phyloP scores from a whole-genome alignment of 441 rosid species.

The Arabidopsis lyrata region DNA sequence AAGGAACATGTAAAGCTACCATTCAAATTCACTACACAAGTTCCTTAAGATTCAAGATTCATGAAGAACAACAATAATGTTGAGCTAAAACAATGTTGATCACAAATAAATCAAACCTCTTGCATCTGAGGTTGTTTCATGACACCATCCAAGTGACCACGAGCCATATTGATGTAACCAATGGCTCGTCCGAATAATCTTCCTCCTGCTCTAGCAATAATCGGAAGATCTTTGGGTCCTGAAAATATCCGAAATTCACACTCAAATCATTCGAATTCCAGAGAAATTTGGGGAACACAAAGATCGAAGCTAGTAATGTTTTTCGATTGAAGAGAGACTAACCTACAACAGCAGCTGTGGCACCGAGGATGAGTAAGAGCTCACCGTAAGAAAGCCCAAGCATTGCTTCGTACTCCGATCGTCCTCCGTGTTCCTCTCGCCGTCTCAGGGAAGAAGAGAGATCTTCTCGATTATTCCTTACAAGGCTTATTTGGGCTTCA shows the following conservation, averaged over 20 bases:
- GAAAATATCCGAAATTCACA: not conserved
- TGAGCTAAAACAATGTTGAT: not conserved
- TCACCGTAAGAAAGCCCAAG: slow-evolving; percentile 86
- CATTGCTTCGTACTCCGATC: slow-evolving; percentile 49
- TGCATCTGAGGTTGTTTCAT: slow-evolving; percentile 94
- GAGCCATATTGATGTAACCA: slow-evolving; percentile 86
- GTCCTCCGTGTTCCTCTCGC: slow-evolving; percentile 19
- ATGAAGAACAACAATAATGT: not conserved
- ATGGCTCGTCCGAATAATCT: slow-evolving; percentile 81
- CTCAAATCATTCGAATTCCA: not conserved
- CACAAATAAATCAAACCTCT: slow-evolving; percentile 57
- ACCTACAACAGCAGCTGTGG: slow-evolving; percentile 84
- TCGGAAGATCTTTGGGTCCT: slow-evolving; percentile 89
- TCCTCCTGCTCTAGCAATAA: slow-evolving; percentile 77
- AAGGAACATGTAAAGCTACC: not conserved
- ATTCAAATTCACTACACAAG: not conserved
- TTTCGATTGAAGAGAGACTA: slow-evolving; percentile 17
- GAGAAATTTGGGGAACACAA: not conserved
- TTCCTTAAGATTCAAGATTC: not conserved
- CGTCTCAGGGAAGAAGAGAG: slow-evolving; percentile 24
- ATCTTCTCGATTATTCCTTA: slow-evolving; percentile 1
- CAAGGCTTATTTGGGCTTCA: not conserved
- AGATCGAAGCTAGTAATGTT: not conserved
- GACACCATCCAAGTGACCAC: slow-evolving; percentile 80
- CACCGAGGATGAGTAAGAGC: slow-evolving; percentile 73